Base-by-base conservation (phyloP, 2,329 filamentous ascomycete genomes). In the Ascocoryne sarcoides region DNA sequence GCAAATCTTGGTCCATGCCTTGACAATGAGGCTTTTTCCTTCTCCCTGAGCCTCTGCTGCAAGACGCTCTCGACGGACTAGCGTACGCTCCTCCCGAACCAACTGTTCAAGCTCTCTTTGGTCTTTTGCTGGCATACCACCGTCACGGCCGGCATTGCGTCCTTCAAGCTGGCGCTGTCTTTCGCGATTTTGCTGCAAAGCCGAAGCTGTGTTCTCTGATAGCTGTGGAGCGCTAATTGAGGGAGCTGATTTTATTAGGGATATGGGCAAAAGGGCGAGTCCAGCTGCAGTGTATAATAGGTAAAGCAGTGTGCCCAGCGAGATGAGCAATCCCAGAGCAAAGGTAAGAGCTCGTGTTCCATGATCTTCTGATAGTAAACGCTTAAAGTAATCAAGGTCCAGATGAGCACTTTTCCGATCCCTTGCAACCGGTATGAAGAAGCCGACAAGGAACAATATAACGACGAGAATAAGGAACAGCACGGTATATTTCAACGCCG, bases 311-410 rank as follows among this genome's bases (percentile, higher is more conserved):
- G 87, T 89, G 3, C 92, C 92, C 20, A 95, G 66, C 0, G 85
- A 88, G 39, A 94, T 82, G 31, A 98, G 71, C n/a, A 95, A 69
- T 1, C 92, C 92, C 16, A 95, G 69, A 2, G 80, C 80, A 64
- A 98, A 98, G 0, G 87, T 90, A 38, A 98, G 68, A 7, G 90
- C 88, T 59, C 92, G 86, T 63, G 96, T 90, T 45, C 88, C 89
- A 61, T 89, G 84, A 59, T 94, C 95, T 60, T 88, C 82, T 1
- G 82, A 70, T 34, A 96, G 67, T 9, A 96, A 69, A 40, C 77
- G 76, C 66, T 84, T 90, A 75, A 95, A 95, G 63, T 88, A 96
- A 63, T 95, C 90, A 12, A 26, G 23, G 54, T 95, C 86, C 55
- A 82, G 72, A 57, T 87, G 78, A 29, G 73, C 73, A 36, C 79